These are phyloP conservation scores for Magnolia changhungtana DNA, from an alignment of 164 flowering plant genomes.

Conservation along the genomic window DNA sequence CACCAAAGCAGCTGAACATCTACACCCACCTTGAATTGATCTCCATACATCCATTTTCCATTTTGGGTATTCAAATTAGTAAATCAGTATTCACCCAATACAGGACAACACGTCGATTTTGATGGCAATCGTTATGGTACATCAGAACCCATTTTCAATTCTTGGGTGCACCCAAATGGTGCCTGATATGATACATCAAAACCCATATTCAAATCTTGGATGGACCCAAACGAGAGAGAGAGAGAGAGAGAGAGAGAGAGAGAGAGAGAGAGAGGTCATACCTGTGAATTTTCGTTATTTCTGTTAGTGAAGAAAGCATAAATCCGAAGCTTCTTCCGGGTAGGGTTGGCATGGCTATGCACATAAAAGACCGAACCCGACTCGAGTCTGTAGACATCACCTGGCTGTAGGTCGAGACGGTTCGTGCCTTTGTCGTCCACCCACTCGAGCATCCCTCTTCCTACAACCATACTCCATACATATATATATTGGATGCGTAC, in stretches of 20 bases:
- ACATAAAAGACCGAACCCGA: constrained; percentile 61
- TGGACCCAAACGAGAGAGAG: background rate
- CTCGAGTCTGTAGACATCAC: constrained; percentile 57
- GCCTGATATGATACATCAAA: too few species aligned
- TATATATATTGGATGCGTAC: too few species aligned
- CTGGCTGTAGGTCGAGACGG: constrained; percentile 28
- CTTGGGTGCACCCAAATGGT: too few species aligned
- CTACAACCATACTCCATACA: constrained; percentile 27
- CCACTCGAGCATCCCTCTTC: constrained; percentile 74
- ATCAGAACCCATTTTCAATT: too few species aligned
- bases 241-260: background rate
- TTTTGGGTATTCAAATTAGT: background rate
- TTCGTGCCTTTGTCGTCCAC: constrained; percentile 27
- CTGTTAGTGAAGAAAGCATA: constrained; percentile 51
- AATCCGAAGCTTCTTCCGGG: constrained; percentile 54
- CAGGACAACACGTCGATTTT: too few species aligned
- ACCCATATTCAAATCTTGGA: too few species aligned
- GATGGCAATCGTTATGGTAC: too few species aligned
- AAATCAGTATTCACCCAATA: background rate
- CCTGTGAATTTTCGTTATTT: constrained; percentile 24
- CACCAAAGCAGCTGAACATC: background rate
- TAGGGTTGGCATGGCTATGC: constrained; percentile 48
- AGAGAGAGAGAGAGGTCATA: constrained; percentile 12
- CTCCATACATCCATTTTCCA: background rate
- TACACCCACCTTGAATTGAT: too few species aligned